Evolutionary conservation across 805 yeast genomes (phyloP).

Genomic region (Myxozyma melibiosi): DNA sequence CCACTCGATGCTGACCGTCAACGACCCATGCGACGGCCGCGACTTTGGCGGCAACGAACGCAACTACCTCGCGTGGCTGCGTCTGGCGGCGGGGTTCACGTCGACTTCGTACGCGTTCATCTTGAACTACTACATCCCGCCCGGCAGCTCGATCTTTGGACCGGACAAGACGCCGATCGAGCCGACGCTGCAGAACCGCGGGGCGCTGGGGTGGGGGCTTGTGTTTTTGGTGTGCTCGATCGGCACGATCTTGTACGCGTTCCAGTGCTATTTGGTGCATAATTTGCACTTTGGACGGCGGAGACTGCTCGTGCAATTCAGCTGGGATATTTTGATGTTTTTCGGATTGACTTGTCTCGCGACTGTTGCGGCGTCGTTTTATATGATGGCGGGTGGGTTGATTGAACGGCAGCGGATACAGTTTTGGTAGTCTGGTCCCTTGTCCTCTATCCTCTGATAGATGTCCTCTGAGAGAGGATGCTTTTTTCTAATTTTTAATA

Average conservation of each 20-base stretch:
- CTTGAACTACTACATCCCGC: conserved; percentile 24
- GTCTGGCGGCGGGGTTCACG: conserved; percentile 30
- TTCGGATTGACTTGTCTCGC: conserved; percentile 21
- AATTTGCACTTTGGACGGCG: conserved; percentile 25
- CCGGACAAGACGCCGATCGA: conserved; percentile 11
- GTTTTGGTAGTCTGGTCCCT: background rate
- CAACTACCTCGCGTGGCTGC: conserved; percentile 32
- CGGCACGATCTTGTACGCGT: conserved; percentile 24
- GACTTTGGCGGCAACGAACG: conserved; percentile 33
- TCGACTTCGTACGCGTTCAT: conserved; percentile 31
- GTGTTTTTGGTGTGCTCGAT: conserved; percentile 21
- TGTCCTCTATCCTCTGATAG: too few species aligned
- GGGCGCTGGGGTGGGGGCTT: conserved; percentile 30
- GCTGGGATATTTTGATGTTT: conserved; percentile 23
- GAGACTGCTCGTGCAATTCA: conserved; percentile 26
- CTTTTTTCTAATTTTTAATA: background rate
- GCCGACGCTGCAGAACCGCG: conserved; percentile 27
- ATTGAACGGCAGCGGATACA: conserved; percentile 15
- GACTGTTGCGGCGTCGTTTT: conserved; percentile 19
- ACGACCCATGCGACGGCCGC: conserved; percentile 32
- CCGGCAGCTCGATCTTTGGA: conserved; percentile 26
- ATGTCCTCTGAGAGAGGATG: background rate
- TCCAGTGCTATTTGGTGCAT: conserved; percentile 19
- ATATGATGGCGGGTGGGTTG: conserved; percentile 32
- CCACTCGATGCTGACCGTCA: conserved; percentile 20